Percentiles rank a stretch among this genome's conserved stretches.
Conservation (phyloP, 495 filamentous ascomycete species). For the Tuber borchii region DNA sequence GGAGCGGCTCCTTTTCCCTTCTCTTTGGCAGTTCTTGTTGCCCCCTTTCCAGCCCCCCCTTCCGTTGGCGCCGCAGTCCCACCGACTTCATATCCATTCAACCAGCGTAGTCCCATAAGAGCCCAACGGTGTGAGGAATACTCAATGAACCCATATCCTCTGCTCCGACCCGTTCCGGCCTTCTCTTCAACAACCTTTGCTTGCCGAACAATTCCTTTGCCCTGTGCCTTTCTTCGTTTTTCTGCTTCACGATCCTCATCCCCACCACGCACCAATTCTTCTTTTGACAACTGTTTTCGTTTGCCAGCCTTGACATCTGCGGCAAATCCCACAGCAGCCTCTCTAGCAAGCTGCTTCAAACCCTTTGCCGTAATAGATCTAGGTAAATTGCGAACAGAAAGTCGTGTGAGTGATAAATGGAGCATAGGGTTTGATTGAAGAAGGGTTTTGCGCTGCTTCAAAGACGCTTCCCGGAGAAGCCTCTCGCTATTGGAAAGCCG, state of each 20-base stretch:
- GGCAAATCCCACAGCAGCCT: constrained; percentile 88
- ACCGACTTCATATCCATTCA: constrained; percentile 76
- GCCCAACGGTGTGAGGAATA: constrained; percentile 91
- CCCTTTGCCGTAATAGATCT: constrained; percentile 76
- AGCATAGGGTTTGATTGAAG: constrained; percentile 85
- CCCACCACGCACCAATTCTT: constrained; percentile 71
- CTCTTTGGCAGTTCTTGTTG: constrained; percentile 19
- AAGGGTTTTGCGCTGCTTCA: constrained; percentile 78
- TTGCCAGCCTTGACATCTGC: constrained; percentile 70
- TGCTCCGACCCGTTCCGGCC: constrained; percentile 63
- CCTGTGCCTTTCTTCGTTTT: constrained; percentile 64
- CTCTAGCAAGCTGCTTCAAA: constrained; percentile 80
- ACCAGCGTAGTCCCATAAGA: constrained; percentile 86
- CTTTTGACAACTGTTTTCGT: constrained; percentile 72
- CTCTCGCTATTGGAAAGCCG: constrained; percentile 72
- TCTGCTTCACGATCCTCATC: constrained; percentile 75
- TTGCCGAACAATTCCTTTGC: constrained; percentile 90
- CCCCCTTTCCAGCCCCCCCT: constrained; percentile 27
- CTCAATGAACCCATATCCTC: constrained; percentile 97
- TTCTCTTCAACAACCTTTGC: constrained; percentile 92
- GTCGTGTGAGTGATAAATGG: constrained; percentile 81
- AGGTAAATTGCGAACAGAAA: constrained; percentile 91
- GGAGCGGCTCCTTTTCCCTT: constrained; percentile 13
- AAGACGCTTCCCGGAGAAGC: constrained; percentile 78
- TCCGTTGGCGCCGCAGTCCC: constrained; percentile 39